Evolutionary conservation across 2,329 filamentous ascomycete genomes (phyloP).

Genomic region (Neophaeococcomyces mojaviensis): DNA sequence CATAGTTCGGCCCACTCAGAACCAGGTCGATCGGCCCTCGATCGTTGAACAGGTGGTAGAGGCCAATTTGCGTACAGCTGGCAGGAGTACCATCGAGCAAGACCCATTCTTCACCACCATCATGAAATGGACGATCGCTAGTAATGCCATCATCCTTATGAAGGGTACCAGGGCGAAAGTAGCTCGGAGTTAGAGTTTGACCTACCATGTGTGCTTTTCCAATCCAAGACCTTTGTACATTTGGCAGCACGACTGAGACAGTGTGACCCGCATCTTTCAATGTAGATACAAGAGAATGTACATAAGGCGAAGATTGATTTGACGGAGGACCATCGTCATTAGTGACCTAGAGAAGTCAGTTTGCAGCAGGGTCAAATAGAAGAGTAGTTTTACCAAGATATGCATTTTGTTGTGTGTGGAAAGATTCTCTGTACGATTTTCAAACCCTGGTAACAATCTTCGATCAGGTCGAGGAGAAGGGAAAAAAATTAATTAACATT

Average conservation of each 20-base stretch:
- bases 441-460: too few relatives aligned
- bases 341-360: conserved; percentile 30
- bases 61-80: conserved; percentile 71
- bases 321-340: conserved; percentile 81
- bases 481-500: too few relatives aligned
- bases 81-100: conserved; percentile 75
- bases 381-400: conserved; percentile 37
- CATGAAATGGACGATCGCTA: conserved; percentile 50
- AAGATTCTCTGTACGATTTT: too few relatives aligned
- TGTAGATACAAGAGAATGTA: conserved; percentile 64
- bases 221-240: conserved; percentile 94
- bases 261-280: conserved; percentile 67
- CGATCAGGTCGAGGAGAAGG: too few relatives aligned
- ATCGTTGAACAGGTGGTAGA: conserved; percentile 70
- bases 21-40: conserved; percentile 67
- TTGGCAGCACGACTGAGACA: conserved; percentile 86
- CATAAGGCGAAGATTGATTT: conserved; percentile 69
- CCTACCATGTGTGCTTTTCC: conserved; percentile 96
- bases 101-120: conserved; percentile 66
- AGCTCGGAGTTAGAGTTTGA: conserved; percentile 72
- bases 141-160: conserved; percentile 60
- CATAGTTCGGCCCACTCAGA: conserved; percentile 74
- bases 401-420: conserved; percentile 34
- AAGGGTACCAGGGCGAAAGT: conserved; percentile 64
- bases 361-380: neutral